Evolutionary conservation across 768 basidiomycete species (phyloP).

Genomic region (Tylopilus plumbeoviolaceoides): DNA sequence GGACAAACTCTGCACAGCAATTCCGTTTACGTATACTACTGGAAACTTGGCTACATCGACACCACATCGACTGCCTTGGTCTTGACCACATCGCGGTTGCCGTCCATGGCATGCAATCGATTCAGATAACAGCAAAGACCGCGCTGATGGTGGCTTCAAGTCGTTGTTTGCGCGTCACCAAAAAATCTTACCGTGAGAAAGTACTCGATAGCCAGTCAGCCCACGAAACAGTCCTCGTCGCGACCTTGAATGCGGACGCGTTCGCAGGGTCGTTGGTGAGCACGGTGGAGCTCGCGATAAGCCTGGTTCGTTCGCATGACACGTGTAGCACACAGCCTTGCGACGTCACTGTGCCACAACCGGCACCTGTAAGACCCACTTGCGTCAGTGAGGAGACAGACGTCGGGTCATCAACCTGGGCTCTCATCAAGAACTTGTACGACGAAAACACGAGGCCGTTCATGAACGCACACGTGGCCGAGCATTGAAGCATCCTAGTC

Average conservation of each 20-base stretch:
- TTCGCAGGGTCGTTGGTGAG: conserved; percentile 30
- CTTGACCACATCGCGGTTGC: too few species aligned
- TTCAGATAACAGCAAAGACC: background rate
- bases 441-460: conserved; percentile 63
- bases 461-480: conserved; percentile 26
- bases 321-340: conserved; percentile 35
- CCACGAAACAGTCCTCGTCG: conserved; percentile 74
- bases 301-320: conserved; percentile 33
- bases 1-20: conserved; percentile 30
- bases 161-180: conserved; percentile 3
- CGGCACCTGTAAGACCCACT: conserved; percentile 71
- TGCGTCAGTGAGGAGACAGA: conserved; percentile 58
- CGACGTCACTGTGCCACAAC: conserved; percentile 78
- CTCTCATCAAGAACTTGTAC: conserved; percentile 67
- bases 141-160: conserved; percentile 16
- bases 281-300: conserved; percentile 73
- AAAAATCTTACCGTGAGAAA: conserved; percentile 72
- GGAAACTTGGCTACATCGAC: too few species aligned
- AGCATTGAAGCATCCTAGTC: background rate
- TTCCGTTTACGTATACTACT: too few species aligned
- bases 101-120: too few species aligned
- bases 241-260: conserved; percentile 51
- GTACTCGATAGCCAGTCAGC: conserved; percentile 75
- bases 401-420: conserved; percentile 33
- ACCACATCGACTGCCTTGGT: too few species aligned